Conservation (phyloP, 495 filamentous ascomycete species). For the Podospora tetraspora region DNA sequence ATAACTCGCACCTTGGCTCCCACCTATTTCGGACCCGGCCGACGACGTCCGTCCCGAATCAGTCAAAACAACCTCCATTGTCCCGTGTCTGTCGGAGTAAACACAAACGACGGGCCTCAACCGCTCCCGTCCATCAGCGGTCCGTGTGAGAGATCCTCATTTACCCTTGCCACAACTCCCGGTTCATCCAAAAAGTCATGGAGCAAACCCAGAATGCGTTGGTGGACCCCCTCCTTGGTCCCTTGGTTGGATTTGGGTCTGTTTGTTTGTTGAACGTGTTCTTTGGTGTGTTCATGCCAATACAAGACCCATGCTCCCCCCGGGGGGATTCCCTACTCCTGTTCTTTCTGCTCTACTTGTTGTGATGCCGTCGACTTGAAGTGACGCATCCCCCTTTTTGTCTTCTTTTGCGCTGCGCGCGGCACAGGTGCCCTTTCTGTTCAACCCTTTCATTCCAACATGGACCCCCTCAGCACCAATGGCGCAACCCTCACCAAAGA, state of each 20-base stretch:
- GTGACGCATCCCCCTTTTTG: neutral
- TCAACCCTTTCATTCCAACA: neutral
- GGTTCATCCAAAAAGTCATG: neutral
- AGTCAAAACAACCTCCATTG: neutral
- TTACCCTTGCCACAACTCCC: slow-evolving; percentile 11
- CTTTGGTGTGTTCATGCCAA: neutral
- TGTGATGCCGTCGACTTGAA: neutral
- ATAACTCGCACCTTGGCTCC: neutral
- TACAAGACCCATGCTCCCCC: neutral
- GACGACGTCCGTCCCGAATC: neutral
- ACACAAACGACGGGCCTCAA: neutral
- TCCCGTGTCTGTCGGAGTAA: neutral
- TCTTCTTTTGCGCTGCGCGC: slow-evolving; percentile 2
- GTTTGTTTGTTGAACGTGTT: neutral
- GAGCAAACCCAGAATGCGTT: neutral
- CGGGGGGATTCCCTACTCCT: neutral
- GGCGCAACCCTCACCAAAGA: neutral
- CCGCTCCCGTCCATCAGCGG: neutral
- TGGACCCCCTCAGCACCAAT: neutral
- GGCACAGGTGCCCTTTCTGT: slow-evolving; percentile 1
- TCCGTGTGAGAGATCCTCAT: slow-evolving; percentile 14
- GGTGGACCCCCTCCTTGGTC: neutral
- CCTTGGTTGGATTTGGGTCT: neutral
- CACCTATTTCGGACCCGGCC: neutral
- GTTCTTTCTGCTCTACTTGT: neutral